Evolutionary conservation across 495 filamentous ascomycete genomes (phyloP).

Genomic region (Lentithecium fluviatile): DNA sequence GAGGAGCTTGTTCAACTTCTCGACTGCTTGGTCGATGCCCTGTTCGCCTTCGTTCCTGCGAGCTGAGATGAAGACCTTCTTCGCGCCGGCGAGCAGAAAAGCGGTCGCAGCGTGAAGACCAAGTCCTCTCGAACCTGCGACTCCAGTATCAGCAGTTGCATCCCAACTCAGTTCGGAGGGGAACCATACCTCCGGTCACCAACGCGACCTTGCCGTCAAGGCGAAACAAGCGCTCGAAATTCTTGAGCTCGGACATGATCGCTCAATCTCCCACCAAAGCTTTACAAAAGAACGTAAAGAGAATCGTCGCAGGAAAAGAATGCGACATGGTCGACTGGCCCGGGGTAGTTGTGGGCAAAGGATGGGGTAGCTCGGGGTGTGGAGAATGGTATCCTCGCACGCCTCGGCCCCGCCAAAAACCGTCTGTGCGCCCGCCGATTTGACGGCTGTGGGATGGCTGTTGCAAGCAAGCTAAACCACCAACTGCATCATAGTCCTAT

Average conservation of each 20-base stretch:
- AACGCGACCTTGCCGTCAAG: constrained; percentile 48
- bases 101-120: constrained; percentile 47
- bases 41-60: constrained; percentile 42
- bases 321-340: constrained; percentile 13
- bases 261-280: neutral
- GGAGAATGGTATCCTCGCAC: constrained; percentile 37
- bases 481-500: constrained; percentile 4
- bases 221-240: constrained; percentile 43
- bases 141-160: constrained; percentile 2
- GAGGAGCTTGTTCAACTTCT: constrained; percentile 43
- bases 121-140: constrained; percentile 44
- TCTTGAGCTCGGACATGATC: constrained; percentile 42
- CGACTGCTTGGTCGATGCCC: constrained; percentile 47
- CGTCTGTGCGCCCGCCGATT: constrained; percentile 1
- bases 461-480: constrained; percentile 14
- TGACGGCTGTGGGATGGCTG: constrained; percentile 23
- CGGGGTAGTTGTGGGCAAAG: neutral
- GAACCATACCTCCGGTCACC: constrained; percentile 43
- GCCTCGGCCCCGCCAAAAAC: constrained; percentile 19
- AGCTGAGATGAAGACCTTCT: constrained; percentile 46
- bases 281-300: neutral
- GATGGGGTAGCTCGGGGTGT: constrained; percentile 29
- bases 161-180: neutral
- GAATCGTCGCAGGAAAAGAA: neutral
- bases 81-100: constrained; percentile 46